Evolutionary conservation across 106 monocot species (phyloP), one percentile per base, ranked within the genome.

Genomic region (Platanthera guangdongensis): DNA sequence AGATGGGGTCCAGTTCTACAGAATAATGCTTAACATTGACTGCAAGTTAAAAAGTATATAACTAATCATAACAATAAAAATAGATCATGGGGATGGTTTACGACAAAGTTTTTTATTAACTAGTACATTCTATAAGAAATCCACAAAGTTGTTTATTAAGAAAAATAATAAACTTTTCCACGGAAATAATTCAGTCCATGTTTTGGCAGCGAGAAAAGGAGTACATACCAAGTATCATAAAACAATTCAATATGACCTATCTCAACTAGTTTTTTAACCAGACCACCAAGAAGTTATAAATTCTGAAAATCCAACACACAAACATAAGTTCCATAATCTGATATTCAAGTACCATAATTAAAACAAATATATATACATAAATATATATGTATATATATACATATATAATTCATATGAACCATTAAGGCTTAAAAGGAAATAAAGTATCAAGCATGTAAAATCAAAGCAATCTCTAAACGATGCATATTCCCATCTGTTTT

Each of bases 181-280:
- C 47, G 47, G 5, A 70, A 70, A 5, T 70, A 70, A 12, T 48
- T 15, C 0, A 70, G 14, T 16, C n/a, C 4, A 15, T 47, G 12
- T 48, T 7, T n/a, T 47, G 16, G 16, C 6, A n/a, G 47, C 47
- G n/a, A 47, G n/a, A 70, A 47, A 11, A 48, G n/a, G 47, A 70
- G 47, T 15, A 77, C 59, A 67, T 86, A 93, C 97, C 97, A 91
- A 80, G 91, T 84, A 85, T 97, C 97, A 32, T 32, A 32, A 91
- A 63, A 52, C 67, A 80, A 25, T 76, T 93, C 93, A 93, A 82
- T 88, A 87, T 28, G 84, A 75, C 78, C 87, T 60, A 78, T 60
- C 52, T 85, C 87, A 9, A 84, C 80, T 78, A 91, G 74, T 82
- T 81, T 87, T 45, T 83, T 75, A 8, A 97, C 51, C 60, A 91